Evolutionary conservation across 148 eudicot species (phyloP).

Genomic region (Arbutus unedo): DNA sequence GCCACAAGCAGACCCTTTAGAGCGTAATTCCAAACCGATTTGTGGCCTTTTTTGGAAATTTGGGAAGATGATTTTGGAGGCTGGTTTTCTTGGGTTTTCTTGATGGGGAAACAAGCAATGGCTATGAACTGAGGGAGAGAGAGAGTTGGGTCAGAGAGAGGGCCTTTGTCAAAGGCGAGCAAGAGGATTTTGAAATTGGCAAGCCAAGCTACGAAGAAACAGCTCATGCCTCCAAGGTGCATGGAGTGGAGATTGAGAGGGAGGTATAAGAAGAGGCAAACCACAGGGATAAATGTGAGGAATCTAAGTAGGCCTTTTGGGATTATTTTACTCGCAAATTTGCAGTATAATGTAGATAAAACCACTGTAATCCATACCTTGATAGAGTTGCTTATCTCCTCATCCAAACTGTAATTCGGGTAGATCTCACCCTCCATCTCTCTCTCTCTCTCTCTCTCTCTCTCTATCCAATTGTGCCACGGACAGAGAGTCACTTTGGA

Average conservation of each 20-base stretch:
- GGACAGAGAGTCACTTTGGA: not conserved
- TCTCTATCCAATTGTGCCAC: not conserved
- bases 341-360: constrained; percentile 30
- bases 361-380: constrained; percentile 35
- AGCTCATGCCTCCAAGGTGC: constrained; percentile 21
- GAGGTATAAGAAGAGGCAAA: constrained; percentile 33
- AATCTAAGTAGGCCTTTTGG: constrained; percentile 24
- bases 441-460: not conserved
- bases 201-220: constrained; percentile 46
- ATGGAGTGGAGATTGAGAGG: constrained; percentile 42
- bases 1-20: constrained; percentile 30
- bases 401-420: constrained; percentile 19
- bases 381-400: constrained; percentile 30
- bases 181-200: constrained; percentile 47
- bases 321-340: constrained; percentile 21
- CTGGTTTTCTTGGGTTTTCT: constrained; percentile 2
- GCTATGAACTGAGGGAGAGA: constrained; percentile 21
- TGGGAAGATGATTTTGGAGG: not conserved
- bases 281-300: constrained; percentile 34
- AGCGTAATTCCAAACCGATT: constrained; percentile 31
- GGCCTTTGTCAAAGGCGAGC: constrained; percentile 31
- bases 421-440: constrained; percentile 14
- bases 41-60: constrained; percentile 1
- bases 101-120: constrained; percentile 30
- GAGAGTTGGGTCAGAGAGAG: constrained; percentile 26